Evolutionary conservation across 768 basidiomycete genomes (phyloP).

Genomic region (Tylopilus plumbeoviolaceoides): DNA sequence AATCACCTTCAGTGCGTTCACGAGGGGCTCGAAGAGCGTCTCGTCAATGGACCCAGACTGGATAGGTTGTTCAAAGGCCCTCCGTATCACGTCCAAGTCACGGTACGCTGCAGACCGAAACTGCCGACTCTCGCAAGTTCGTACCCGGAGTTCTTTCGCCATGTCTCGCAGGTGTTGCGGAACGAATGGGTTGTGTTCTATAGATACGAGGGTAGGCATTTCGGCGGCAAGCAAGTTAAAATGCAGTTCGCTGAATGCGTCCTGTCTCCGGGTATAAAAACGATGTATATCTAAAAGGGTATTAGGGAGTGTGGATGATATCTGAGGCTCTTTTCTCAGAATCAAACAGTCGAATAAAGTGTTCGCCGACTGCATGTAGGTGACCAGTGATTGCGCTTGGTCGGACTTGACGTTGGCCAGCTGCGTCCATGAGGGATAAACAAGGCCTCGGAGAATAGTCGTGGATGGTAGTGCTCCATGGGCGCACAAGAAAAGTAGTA

Average conservation of each 20-base stretch:
- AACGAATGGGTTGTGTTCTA: slow-evolving; percentile 60
- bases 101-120: slow-evolving; percentile 76
- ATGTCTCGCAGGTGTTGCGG: slow-evolving; percentile 46
- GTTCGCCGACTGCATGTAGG: slow-evolving; percentile 61
- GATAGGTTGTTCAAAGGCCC: slow-evolving; percentile 63
- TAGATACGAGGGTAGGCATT: slow-evolving; percentile 65
- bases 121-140: slow-evolving; percentile 57
- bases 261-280: slow-evolving; percentile 63
- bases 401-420: slow-evolving; percentile 40
- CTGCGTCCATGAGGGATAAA: slow-evolving; percentile 75
- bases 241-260: slow-evolving; percentile 62
- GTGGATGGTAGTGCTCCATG: slow-evolving; percentile 69
- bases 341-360: slow-evolving; percentile 57
- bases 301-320: slow-evolving; percentile 34
- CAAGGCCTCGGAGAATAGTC: slow-evolving; percentile 65
- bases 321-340: slow-evolving; percentile 47
- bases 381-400: slow-evolving; percentile 40
- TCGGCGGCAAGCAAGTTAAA: slow-evolving; percentile 58
- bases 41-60: slow-evolving; percentile 46
- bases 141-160: slow-evolving; percentile 49
- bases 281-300: slow-evolving; percentile 66
- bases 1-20: slow-evolving; percentile 63
- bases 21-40: slow-evolving; percentile 54
- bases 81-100: slow-evolving; percentile 65
- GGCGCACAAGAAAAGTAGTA: slow-evolving; percentile 60